These are phyloP conservation scores for Xylariomycetidae sp. DNA, from an alignment of 2,329 filamentous ascomycete genomes.

Conservation along the genomic window DNA sequence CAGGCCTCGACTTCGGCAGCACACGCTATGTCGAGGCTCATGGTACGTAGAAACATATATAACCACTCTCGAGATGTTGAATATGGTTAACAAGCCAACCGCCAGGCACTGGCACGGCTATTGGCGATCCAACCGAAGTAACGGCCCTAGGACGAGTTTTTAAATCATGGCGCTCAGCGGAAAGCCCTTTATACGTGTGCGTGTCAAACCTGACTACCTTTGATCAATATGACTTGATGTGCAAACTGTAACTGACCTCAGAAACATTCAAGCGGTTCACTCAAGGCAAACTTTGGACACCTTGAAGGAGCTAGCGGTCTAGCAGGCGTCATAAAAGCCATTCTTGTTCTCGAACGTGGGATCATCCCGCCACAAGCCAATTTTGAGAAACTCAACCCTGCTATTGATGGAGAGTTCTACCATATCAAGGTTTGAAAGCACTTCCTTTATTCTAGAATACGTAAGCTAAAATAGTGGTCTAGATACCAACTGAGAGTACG, in stretches of 20 bases:
- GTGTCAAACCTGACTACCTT: not conserved
- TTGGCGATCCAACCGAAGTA: conserved; percentile 22
- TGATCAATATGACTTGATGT: not conserved
- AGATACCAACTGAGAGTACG: conserved; percentile 5
- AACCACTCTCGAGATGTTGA: too few relatives aligned
- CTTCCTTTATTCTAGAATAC: too few relatives aligned
- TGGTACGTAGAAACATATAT: conserved; percentile 14
- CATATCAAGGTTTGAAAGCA: conserved; percentile 2
- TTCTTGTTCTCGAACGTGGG: conserved; percentile 13
- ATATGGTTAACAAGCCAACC: too few relatives aligned
- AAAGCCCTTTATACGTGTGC: conserved; percentile 6
- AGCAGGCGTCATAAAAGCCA: conserved; percentile 19
- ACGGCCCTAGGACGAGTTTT: conserved; percentile 15
- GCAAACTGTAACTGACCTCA: too few relatives aligned
- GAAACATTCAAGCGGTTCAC: too few relatives aligned
- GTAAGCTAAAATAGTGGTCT: too few relatives aligned
- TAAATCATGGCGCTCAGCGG: conserved; percentile 1
- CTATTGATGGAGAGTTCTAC: conserved; percentile 7
- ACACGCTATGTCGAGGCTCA: conserved; percentile 25
- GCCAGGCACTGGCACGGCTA: conserved; percentile 16
- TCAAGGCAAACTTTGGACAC: conserved; percentile 26
- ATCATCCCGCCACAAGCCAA: conserved; percentile 26
- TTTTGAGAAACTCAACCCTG: conserved; percentile 24
- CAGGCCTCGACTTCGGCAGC: conserved; percentile 22
- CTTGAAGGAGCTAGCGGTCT: conserved; percentile 22